phyloP scores from a whole-genome alignment of 2,329 filamentous ascomycete species.

The Aspergillus sp. region DNA sequence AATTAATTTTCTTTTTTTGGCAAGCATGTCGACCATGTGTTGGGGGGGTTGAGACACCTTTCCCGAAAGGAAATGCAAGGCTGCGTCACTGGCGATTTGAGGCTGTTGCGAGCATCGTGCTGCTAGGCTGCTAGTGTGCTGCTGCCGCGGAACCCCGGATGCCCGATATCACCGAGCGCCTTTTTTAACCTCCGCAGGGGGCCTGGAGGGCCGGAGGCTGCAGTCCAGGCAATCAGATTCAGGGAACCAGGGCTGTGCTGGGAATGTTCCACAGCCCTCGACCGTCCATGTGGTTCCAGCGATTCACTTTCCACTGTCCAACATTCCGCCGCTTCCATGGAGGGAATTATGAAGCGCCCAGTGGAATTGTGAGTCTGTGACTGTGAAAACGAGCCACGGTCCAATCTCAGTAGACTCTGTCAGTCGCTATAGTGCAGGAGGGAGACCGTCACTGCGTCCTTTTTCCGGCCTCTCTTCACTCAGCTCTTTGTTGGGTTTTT shows the following conservation, averaged over 20 bases:
- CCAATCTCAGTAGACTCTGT: not conserved
- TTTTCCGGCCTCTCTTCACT: not conserved
- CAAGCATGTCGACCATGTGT: conserved; percentile 19
- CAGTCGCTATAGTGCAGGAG: not conserved
- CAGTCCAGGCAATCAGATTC: no score
- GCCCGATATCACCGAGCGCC: conserved; percentile 20
- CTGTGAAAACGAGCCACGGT: not conserved
- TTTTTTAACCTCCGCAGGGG: conserved; percentile 1
- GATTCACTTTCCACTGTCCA: not conserved
- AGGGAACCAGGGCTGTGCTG: conserved; percentile 10
- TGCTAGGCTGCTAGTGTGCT: no score
- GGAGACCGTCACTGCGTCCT: not conserved
- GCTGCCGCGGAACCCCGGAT: conserved; percentile 19
- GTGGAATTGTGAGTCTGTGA: no score
- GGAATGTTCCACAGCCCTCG: conserved; percentile 10
- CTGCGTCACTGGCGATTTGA: conserved; percentile 23
- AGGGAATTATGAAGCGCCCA: not conserved
- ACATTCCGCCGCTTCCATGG: conserved; percentile 1
- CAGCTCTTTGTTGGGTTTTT: not conserved
- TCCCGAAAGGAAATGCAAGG: conserved; percentile 23
- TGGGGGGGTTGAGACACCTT: conserved; percentile 10
- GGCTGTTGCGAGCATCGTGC: conserved; percentile 12
- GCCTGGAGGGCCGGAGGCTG: not conserved
- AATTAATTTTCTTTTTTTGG: conserved; percentile 6
- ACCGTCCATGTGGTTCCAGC: conserved; percentile 15